A percentile compares a stretch with the other conserved stretches of the same genome.
phyloP scores from a whole-genome alignment of 2,329 filamentous ascomycete genomes.

The Phyllosticta ampelicida region DNA sequence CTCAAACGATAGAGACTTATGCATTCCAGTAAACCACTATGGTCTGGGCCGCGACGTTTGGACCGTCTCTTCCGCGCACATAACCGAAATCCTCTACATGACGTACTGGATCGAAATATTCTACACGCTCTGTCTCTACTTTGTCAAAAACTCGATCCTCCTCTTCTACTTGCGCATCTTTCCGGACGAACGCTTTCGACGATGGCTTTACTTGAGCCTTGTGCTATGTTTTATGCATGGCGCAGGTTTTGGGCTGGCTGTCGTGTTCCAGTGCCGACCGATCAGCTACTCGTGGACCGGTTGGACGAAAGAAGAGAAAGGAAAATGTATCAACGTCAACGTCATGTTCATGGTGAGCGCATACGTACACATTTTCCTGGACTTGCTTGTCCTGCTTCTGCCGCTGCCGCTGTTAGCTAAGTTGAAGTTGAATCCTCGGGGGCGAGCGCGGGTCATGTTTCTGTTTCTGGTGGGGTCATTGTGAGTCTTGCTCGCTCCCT shows the following conservation, averaged over 20 bases:
- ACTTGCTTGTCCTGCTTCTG: slow-evolving; percentile 21
- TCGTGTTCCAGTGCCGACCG: slow-evolving; percentile 24
- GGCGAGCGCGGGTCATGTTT: slow-evolving; percentile 25
- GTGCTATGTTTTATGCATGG: slow-evolving; percentile 16
- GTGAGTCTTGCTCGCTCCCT: slow-evolving; percentile 18
- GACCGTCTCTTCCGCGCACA: slow-evolving; percentile 32
- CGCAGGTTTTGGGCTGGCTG: slow-evolving; percentile 15
- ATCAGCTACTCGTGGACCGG: slow-evolving; percentile 23
- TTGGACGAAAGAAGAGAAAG: slow-evolving; percentile 21
- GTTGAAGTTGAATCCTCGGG: slow-evolving; percentile 20
- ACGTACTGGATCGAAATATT: slow-evolving; percentile 23
- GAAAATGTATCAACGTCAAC: slow-evolving; percentile 27
- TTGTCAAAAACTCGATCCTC: slow-evolving; percentile 22
- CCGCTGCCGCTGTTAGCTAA: slow-evolving; percentile 22
- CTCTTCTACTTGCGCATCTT: slow-evolving; percentile 24
- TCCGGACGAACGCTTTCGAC: slow-evolving; percentile 17
- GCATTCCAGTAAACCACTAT: slow-evolving; percentile 16
- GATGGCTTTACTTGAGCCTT: slow-evolving; percentile 18
- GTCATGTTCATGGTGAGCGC: slow-evolving; percentile 22
- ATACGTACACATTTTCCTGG: slow-evolving; percentile 22
- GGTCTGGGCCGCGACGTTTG: slow-evolving; percentile 44
- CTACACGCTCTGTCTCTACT: slow-evolving; percentile 22
- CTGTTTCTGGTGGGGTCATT: slow-evolving; percentile 30
- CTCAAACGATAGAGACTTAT: not conserved
- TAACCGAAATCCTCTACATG: slow-evolving; percentile 33